Percentiles rank a stretch among this genome's conserved stretches.
phyloP scores from a whole-genome alignment of 768 basidiomycete genomes.

The Jaapia argillacea region DNA sequence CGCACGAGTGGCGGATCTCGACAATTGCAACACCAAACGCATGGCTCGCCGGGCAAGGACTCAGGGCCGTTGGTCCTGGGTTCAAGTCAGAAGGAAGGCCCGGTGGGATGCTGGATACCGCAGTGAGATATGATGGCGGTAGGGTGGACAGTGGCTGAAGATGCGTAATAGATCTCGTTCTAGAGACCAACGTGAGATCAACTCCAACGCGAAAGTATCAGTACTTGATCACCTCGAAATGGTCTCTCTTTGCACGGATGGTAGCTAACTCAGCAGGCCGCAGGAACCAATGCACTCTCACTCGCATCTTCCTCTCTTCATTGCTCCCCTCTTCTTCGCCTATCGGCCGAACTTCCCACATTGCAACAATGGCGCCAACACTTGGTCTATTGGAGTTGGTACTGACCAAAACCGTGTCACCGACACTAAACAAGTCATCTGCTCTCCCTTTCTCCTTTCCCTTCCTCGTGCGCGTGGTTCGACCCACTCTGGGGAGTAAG shows the following conservation, averaged over 20 bases:
- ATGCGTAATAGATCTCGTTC: slow-evolving; percentile 72
- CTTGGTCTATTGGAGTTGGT: slow-evolving; percentile 39
- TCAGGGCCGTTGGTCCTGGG: no score
- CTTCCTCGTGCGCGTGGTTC: slow-evolving; percentile 2
- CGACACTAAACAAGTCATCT: slow-evolving; percentile 35
- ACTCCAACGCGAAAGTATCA: no score
- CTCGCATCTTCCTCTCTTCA: slow-evolving; percentile 29
- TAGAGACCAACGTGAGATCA: no score
- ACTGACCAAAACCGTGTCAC: slow-evolving; percentile 59
- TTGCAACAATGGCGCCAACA: slow-evolving; percentile 56
- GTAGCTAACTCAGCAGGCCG: slow-evolving; percentile 52
- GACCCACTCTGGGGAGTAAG: slow-evolving; percentile 7
- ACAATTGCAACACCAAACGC: no score
- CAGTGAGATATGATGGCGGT: slow-evolving; percentile 44
- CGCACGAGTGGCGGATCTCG: no score
- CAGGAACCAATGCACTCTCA: slow-evolving; percentile 71
- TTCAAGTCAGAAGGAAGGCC: no score
- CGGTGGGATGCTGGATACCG: slow-evolving; percentile 13
- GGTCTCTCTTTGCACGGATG: slow-evolving; percentile 49
- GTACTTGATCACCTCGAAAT: slow-evolving; percentile 51
- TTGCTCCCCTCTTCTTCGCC: slow-evolving; percentile 9
- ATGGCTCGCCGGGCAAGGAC: no score
- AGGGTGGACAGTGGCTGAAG: slow-evolving; percentile 38
- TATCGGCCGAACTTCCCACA: slow-evolving; percentile 46
- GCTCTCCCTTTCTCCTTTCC: background rate